Evolutionary conservation across 169 alveolate genomes (phyloP), one percentile per base, ranked within the genome.

Genomic region (Eimeria falciformis): DNA sequence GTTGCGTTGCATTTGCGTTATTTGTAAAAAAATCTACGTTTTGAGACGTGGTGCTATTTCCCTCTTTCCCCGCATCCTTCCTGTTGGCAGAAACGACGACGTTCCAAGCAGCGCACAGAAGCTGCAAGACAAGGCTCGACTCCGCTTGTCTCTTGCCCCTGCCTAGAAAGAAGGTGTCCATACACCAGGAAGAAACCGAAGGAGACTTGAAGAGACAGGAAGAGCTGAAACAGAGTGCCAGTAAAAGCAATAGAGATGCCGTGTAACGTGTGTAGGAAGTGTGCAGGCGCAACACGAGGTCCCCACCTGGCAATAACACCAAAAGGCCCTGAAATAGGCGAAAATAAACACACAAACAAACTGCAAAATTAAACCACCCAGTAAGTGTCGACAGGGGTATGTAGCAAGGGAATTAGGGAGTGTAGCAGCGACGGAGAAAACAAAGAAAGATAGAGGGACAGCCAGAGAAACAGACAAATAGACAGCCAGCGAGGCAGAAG

Each of bases 201-300:
- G 69, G 66, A 3, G 88, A 71, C 27, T 18, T 56, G 45, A 18
- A 78, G 33, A 78, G 45, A 23, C 68, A n/a, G 40, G 55, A 17
- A 33, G 55, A 43, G 25, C 58, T 21, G 50, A 78, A 78, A 25
- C 66, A 45, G 33, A 25, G 2, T 21, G 88, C 45, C 45, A 78
- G 88, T 71, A 50, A 71, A 17, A 78, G 46, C 29, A 78, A 53
- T 29, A 78, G 23, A 21, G 69, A 40, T 29, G 88, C 88, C 11
- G 88, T 78, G 50, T 43, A 78, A 3, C 88, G 88, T 27, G 68
- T 78, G 88, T 78, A 78, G 17, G 37, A 6, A 17, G 46, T n/a
- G 71, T 78, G 88, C 25, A 78, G 1, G 23, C 88, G 88, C 43
- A 78, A 50, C 43, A 78, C 45, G 27, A 78, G n/a, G 71, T 78